phyloP scores from a whole-genome alignment of 768 basidiomycete species.

The Candolleomyces aberdarensis region DNA sequence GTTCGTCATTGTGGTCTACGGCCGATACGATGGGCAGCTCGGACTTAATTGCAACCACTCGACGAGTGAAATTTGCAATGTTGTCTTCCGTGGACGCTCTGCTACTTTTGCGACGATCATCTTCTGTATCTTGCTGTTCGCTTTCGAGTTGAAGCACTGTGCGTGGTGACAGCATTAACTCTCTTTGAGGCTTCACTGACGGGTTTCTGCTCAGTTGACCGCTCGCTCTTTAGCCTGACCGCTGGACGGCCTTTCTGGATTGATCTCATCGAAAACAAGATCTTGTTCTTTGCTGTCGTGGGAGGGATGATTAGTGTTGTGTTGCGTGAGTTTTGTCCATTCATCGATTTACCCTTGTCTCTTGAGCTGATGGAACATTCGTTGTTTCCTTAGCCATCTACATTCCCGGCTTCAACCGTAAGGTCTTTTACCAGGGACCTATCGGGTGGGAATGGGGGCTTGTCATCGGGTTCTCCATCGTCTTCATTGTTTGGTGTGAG shows the following conservation, averaged over 20 bases:
- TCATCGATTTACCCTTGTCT: no score
- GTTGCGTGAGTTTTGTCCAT: constrained; percentile 28
- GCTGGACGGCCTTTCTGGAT: constrained; percentile 32
- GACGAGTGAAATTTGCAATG: constrained; percentile 21
- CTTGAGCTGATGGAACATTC: no score
- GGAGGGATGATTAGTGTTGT: constrained; percentile 35
- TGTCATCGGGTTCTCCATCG: constrained; percentile 32
- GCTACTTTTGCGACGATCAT: constrained; percentile 36
- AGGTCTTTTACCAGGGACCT: constrained; percentile 34
- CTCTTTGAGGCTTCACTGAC: no score
- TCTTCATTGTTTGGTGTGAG: constrained; percentile 34
- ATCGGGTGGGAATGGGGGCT: constrained; percentile 42
- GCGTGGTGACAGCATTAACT: constrained; percentile 5
- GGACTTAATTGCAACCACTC: constrained; percentile 30
- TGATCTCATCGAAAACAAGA: constrained; percentile 32
- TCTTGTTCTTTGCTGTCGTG: constrained; percentile 31
- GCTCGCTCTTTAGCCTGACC: constrained; percentile 33
- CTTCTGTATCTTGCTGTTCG: constrained; percentile 34
- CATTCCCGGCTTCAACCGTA: constrained; percentile 32
- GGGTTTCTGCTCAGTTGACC: constrained; percentile 24
- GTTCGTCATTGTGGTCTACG: constrained; percentile 38
- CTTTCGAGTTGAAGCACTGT: constrained; percentile 36
- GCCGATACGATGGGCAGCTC: constrained; percentile 27
- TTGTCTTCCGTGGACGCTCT: constrained; percentile 33
- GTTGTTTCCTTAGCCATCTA: constrained; percentile 29